Percentiles rank a stretch among this genome's conserved stretches.
phyloP scores from a whole-genome alignment of 169 alveolate species.

The Plasmodium chabaudi region DNA sequence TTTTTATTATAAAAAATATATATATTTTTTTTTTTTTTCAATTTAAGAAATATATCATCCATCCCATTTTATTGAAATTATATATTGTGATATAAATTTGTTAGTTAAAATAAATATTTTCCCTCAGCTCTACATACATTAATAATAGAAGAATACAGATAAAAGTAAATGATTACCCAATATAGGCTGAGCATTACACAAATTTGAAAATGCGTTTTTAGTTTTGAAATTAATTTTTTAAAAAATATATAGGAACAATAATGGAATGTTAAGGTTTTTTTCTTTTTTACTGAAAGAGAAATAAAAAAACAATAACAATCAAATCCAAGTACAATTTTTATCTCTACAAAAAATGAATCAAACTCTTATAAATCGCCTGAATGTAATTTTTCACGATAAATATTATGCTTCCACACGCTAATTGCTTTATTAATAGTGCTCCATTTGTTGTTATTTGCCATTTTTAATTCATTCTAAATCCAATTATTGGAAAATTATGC shows the following conservation, averaged over 20 bases:
- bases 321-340: constrained; percentile 11
- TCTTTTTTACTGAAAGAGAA: neutral
- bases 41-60: too few species aligned
- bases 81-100: too few species aligned
- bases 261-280: neutral
- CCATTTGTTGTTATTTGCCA: too few species aligned
- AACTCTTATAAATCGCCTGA: constrained; percentile 53
- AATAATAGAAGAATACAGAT: too few species aligned
- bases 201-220: constrained; percentile 6
- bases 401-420: neutral
- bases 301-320: neutral
- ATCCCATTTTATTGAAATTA: too few species aligned
- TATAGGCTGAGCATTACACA: constrained; percentile 14
- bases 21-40: too few species aligned
- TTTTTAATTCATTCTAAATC: too few species aligned
- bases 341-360: constrained; percentile 45
- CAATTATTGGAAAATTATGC: too few species aligned
- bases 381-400: constrained; percentile 26
- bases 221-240: constrained; percentile 7
- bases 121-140: too few species aligned
- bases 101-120: too few species aligned
- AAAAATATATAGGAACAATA: constrained; percentile 15
- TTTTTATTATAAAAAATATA: too few species aligned
- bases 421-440: neutral
- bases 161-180: neutral